These are phyloP conservation scores for Stagonosporopsis cucurbitacearum DNA, from an alignment of 2,329 filamentous ascomycete genomes.

Conservation along the genomic window DNA sequence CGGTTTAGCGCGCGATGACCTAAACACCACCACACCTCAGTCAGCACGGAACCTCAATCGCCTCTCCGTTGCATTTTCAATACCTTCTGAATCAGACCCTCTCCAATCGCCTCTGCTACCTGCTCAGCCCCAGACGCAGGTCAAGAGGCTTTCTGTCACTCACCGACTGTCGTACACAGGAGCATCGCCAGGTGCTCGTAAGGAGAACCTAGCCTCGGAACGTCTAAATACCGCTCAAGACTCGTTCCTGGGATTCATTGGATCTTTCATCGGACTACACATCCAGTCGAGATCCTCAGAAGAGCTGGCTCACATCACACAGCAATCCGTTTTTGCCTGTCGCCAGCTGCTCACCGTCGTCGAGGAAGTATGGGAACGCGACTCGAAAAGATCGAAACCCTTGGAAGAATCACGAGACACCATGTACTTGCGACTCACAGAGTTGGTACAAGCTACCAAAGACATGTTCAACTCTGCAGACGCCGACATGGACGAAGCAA, in stretches of 20 bases:
- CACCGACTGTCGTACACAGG: slow-evolving; percentile 81
- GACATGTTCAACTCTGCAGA: slow-evolving; percentile 75
- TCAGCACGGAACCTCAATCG: slow-evolving; percentile 39
- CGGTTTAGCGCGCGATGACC: slow-evolving; percentile 33
- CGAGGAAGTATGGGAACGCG: slow-evolving; percentile 81
- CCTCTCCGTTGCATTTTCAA: slow-evolving; percentile 46
- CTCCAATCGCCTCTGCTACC: slow-evolving; percentile 39
- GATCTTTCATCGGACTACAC: slow-evolving; percentile 92
- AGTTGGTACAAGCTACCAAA: slow-evolving; percentile 80
- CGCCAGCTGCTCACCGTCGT: slow-evolving; percentile 79
- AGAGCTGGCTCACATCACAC: slow-evolving; percentile 81
- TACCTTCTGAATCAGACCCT: slow-evolving; percentile 48
- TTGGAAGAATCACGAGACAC: slow-evolving; percentile 72
- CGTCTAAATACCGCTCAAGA: slow-evolving; percentile 82
- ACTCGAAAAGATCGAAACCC: slow-evolving; percentile 69
- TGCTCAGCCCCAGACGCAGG: slow-evolving; percentile 36
- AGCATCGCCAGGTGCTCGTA: slow-evolving; percentile 66
- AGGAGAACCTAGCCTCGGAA: slow-evolving; percentile 81
- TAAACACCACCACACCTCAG: slow-evolving; percentile 38
- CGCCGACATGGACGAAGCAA: slow-evolving; percentile 73
- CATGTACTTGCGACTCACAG: slow-evolving; percentile 81
- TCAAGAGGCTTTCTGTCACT: slow-evolving; percentile 62
- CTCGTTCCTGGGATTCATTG: slow-evolving; percentile 85
- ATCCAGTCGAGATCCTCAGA: slow-evolving; percentile 89
- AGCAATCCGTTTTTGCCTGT: slow-evolving; percentile 82